Conservation (phyloP, 2,329 filamentous ascomycete genomes). For the Metarhizium brunneum region DNA sequence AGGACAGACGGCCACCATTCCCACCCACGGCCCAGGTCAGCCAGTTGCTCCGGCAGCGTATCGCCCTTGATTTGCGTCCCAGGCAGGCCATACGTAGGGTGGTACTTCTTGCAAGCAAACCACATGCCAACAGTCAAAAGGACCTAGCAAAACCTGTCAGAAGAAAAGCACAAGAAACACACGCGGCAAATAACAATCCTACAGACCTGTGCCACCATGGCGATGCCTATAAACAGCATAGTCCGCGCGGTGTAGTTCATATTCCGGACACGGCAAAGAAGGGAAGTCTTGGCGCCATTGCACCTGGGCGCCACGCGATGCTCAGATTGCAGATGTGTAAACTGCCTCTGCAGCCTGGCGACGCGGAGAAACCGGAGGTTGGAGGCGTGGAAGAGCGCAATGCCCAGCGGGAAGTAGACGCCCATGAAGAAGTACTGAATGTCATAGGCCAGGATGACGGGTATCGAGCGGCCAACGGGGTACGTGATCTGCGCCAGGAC, state of each 20-base stretch:
- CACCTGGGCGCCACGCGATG: conserved; percentile 12
- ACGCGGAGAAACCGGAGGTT: conserved; percentile 43
- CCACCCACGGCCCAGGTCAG: conserved; percentile 37
- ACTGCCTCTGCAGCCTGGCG: conserved; percentile 38
- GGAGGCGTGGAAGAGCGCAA: conserved; percentile 49
- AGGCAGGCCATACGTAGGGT: conserved; percentile 38
- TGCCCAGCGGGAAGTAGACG: conserved; percentile 45
- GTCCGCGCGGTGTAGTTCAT: conserved; percentile 29
- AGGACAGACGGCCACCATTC: conserved; percentile 50
- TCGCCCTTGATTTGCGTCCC: conserved; percentile 23
- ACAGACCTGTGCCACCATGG: conserved; percentile 39
- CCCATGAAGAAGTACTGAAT: conserved; percentile 52
- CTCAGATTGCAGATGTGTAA: conserved; percentile 11
- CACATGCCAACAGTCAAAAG: conserved; percentile 44
- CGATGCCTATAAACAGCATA: conserved; percentile 35
- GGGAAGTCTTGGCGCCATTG: conserved; percentile 18
- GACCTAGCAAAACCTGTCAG: conserved; percentile 26
- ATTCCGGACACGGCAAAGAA: conserved; percentile 24
- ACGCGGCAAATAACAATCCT: too few relatives aligned
- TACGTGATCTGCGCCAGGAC: conserved; percentile 32
- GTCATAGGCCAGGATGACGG: conserved; percentile 31
- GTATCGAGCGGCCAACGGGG: conserved; percentile 31
- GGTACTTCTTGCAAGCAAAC: conserved; percentile 48
- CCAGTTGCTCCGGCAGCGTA: conserved; percentile 29
- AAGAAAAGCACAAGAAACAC: background rate